Conservation (phyloP, 2,329 filamentous ascomycete species). For the Pestalotiopsis sp. region DNA sequence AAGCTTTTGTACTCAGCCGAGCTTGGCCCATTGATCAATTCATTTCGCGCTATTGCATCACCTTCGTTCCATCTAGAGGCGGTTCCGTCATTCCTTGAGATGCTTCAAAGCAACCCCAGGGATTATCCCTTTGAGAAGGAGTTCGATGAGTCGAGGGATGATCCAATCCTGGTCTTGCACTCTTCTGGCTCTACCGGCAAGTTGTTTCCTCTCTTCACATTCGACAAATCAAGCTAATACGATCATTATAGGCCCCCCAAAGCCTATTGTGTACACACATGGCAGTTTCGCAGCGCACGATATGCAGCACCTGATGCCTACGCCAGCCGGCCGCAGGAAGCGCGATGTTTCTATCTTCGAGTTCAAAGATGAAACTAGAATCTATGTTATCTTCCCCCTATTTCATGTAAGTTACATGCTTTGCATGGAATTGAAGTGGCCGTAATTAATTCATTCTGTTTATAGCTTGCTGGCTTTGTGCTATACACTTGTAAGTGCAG, state of each 20-base stretch:
- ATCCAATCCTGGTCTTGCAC: conserved; percentile 26
- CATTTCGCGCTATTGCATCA: neutral
- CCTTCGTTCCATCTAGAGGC: neutral
- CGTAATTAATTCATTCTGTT: neutral
- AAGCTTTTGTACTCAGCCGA: conserved; percentile 23
- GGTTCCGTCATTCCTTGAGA: conserved; percentile 23
- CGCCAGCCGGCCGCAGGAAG: neutral
- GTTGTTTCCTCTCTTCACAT: neutral
- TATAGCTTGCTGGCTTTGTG: neutral
- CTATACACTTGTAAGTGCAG: neutral
- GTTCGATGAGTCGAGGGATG: conserved; percentile 23
- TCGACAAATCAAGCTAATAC: neutral
- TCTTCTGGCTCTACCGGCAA: conserved; percentile 30
- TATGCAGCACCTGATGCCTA: conserved; percentile 16
- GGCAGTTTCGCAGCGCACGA: conserved; percentile 3
- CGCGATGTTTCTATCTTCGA: neutral
- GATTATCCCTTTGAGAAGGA: conserved; percentile 21
- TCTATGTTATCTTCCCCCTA: conserved; percentile 25
- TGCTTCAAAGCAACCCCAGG: conserved; percentile 19
- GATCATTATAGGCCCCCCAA: conserved; percentile 13
- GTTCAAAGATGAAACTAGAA: conserved; percentile 18
- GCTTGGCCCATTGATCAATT: conserved; percentile 18
- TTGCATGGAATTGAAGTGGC: neutral
- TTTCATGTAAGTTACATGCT: conserved; percentile 22
- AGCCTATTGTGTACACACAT: conserved; percentile 17